Evolutionary conservation across 164 flowering plant genomes (phyloP).

Genomic region (Chimonanthus salicifolius): DNA sequence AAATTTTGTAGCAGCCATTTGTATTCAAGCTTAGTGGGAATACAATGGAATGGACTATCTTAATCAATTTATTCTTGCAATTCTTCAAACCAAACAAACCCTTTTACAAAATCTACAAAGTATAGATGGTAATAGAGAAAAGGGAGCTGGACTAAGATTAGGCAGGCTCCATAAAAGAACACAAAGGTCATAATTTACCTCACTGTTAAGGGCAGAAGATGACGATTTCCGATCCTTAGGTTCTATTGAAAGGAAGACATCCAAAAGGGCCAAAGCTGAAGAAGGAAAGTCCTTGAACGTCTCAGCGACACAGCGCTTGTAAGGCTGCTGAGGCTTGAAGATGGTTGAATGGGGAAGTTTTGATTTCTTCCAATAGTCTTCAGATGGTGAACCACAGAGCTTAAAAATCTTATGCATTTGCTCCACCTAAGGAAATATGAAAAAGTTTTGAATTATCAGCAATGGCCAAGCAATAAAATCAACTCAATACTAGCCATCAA

Average conservation of each 20-base stretch:
- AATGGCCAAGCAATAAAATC: neutral
- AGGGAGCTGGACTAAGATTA: too few species aligned
- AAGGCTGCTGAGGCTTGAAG: slow-evolving; percentile 93
- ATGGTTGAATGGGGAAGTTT: slow-evolving; percentile 94
- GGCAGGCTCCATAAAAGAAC: neutral
- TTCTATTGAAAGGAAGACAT: slow-evolving; percentile 73
- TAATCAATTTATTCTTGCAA: too few species aligned
- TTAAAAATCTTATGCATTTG: slow-evolving; percentile 95
- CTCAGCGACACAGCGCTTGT: slow-evolving; percentile 71
- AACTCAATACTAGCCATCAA: neutral
- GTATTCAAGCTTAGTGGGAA: too few species aligned
- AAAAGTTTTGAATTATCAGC: slow-evolving; percentile 1
- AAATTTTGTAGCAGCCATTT: too few species aligned
- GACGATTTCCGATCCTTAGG: slow-evolving; percentile 93
- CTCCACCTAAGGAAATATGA: slow-evolving; percentile 57
- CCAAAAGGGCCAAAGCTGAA: slow-evolving; percentile 75
- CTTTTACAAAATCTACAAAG: too few species aligned
- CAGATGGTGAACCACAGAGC: slow-evolving; percentile 97
- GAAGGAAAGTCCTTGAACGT: slow-evolving; percentile 86
- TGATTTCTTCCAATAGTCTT: slow-evolving; percentile 95
- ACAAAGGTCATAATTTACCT: slow-evolving; percentile 37
- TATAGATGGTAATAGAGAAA: too few species aligned
- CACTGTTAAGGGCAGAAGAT: slow-evolving; percentile 68
- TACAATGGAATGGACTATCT: too few species aligned
- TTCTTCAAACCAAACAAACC: too few species aligned